A percentile compares a stretch with the other conserved stretches of the same genome.
Conservation (phyloP, 1,284 basidiomycete species). For the Fomitiporia mediterranea region DNA sequence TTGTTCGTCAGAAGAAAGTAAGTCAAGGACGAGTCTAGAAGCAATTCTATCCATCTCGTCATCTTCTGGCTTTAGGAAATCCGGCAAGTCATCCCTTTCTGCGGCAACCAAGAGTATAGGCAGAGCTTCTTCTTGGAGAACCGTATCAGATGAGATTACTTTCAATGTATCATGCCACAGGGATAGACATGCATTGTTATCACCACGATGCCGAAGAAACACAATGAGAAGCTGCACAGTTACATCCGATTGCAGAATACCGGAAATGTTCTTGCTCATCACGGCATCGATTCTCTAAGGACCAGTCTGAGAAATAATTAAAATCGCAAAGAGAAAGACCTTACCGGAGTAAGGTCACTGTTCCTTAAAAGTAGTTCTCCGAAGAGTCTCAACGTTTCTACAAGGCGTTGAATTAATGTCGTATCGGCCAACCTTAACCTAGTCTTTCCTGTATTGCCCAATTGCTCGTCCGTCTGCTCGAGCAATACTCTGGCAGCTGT, state of each 20-base stretch:
- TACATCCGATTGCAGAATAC: slow-evolving; percentile 33
- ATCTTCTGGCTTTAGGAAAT: slow-evolving; percentile 35
- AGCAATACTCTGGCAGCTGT: slow-evolving; percentile 1
- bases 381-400: slow-evolving; percentile 39
- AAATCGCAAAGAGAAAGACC: slow-evolving; percentile 16
- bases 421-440: background rate
- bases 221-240: slow-evolving; percentile 43
- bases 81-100: slow-evolving; percentile 33
- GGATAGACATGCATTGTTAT: slow-evolving; percentile 29
- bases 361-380: slow-evolving; percentile 39
- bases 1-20: slow-evolving; percentile 21
- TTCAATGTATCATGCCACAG: slow-evolving; percentile 45
- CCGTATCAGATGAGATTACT: slow-evolving; percentile 31
- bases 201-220: slow-evolving; percentile 42
- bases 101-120: slow-evolving; percentile 38
- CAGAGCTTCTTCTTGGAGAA: slow-evolving; percentile 28
- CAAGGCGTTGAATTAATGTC: slow-evolving; percentile 24
- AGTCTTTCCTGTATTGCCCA: background rate
- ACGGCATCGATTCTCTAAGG: slow-evolving; percentile 44
- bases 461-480: background rate
- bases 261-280: slow-evolving; percentile 34
- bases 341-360: slow-evolving; percentile 36
- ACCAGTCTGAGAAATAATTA: background rate
- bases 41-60: slow-evolving; percentile 40
- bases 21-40: slow-evolving; percentile 31